A percentile compares a stretch with the other conserved stretches of the same genome.
Conservation (phyloP, 2,329 filamentous ascomycete genomes). For the Penicillium sp. region DNA sequence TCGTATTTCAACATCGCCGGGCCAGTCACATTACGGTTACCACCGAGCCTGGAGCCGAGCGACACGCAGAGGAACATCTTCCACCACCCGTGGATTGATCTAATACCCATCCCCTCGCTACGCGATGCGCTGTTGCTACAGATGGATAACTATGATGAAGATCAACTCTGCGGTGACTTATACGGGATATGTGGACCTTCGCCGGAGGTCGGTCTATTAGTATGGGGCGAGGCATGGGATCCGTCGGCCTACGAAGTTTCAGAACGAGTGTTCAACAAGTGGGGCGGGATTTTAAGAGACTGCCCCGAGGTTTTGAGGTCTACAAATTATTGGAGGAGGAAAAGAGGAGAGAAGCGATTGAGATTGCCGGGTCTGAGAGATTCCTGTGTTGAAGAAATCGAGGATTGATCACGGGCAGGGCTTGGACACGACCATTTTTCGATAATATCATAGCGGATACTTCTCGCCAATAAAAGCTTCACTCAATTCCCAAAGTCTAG, state of each 20-base stretch:
- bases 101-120: constrained; percentile 25
- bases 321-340: constrained; percentile 26
- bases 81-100: constrained; percentile 33
- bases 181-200: constrained; percentile 10
- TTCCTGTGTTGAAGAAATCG: neutral
- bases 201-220: constrained; percentile 19
- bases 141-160: constrained; percentile 20
- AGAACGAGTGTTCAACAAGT: constrained; percentile 26
- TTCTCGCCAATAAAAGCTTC: constrained; percentile 30
- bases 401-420: neutral
- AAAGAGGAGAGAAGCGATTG: constrained; percentile 21
- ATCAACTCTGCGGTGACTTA: constrained; percentile 23
- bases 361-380: neutral
- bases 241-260: constrained; percentile 30
- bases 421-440: neutral
- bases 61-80: constrained; percentile 14
- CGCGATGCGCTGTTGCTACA: constrained; percentile 24
- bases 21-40: constrained; percentile 8
- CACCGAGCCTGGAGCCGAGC: constrained; percentile 18
- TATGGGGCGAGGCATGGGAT: constrained; percentile 34
- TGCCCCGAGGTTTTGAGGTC: constrained; percentile 27
- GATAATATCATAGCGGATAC: constrained; percentile 11
- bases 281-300: constrained; percentile 24
- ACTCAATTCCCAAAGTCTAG: constrained; percentile 32
- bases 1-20: constrained; percentile 19